Evolutionary conservation across 306 rosid genomes (phyloP).

Genomic region (Glycine latifolia): DNA sequence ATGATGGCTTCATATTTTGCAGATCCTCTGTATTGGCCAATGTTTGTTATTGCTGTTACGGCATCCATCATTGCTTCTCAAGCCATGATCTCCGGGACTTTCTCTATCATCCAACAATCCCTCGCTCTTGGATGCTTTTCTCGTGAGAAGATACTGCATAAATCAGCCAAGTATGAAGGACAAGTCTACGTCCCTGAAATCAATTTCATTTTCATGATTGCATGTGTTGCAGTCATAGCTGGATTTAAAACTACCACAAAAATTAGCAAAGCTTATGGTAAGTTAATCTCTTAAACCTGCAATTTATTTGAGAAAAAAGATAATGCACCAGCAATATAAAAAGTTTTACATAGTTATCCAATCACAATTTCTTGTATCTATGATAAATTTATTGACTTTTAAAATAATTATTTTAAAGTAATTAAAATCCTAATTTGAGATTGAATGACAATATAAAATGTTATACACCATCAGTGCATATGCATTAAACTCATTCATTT

Average conservation of each 20-base stretch:
- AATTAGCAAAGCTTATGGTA: constrained; percentile 90
- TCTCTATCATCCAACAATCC: constrained; percentile 83
- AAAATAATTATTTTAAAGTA: no score
- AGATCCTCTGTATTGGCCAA: constrained; percentile 75
- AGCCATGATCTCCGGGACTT: constrained; percentile 83
- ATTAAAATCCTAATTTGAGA: no score
- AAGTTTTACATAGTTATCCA: no score
- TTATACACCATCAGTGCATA: no score
- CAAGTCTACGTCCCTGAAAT: constrained; percentile 82
- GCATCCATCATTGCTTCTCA: constrained; percentile 86
- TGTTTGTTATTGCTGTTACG: constrained; percentile 64
- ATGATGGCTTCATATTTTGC: constrained; percentile 40
- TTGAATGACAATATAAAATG: no score
- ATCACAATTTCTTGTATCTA: no score
- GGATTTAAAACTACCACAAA: constrained; percentile 58
- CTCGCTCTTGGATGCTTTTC: constrained; percentile 83
- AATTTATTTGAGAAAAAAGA: no score
- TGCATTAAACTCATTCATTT: no score
- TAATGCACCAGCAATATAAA: no score
- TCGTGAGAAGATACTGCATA: constrained; percentile 75
- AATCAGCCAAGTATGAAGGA: constrained; percentile 71
- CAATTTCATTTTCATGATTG: constrained; percentile 77
- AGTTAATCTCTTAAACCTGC: neutral
- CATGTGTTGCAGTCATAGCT: constrained; percentile 68
- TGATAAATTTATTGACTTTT: no score